Evolutionary conservation across 2,329 filamentous ascomycete species (phyloP).

Genomic region (Acrocalymma vagum): DNA sequence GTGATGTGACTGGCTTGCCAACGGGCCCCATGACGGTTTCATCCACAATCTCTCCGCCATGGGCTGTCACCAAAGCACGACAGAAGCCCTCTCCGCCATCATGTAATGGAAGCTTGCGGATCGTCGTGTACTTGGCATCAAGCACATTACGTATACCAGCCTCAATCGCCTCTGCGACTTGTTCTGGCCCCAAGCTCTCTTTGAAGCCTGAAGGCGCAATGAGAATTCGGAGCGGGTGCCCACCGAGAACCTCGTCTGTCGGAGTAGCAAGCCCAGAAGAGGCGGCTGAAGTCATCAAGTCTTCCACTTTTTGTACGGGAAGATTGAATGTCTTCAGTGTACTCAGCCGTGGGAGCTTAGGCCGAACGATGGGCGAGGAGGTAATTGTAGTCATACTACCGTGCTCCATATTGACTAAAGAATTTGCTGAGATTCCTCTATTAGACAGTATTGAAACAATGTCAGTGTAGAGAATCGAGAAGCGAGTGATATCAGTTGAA

Average conservation of each 20-base stretch:
- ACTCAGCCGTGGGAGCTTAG: slow-evolving; percentile 24
- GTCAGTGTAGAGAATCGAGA: slow-evolving; percentile 1
- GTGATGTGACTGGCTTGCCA: slow-evolving; percentile 51
- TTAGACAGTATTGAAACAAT: background rate
- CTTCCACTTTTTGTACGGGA: slow-evolving; percentile 23
- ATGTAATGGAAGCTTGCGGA: slow-evolving; percentile 60
- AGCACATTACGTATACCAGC: slow-evolving; percentile 56
- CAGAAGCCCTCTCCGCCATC: slow-evolving; percentile 65
- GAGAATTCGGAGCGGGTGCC: slow-evolving; percentile 48
- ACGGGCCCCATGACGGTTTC: slow-evolving; percentile 56
- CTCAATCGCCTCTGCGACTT: slow-evolving; percentile 62
- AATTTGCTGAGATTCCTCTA: slow-evolving; percentile 1
- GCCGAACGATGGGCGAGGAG: slow-evolving; percentile 9
- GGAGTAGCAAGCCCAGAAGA: slow-evolving; percentile 26
- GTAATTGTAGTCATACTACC: slow-evolving; percentile 6
- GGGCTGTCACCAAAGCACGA: slow-evolving; percentile 54
- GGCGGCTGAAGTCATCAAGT: slow-evolving; percentile 20
- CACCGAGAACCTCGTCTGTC: slow-evolving; percentile 27
- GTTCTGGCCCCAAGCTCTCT: slow-evolving; percentile 59
- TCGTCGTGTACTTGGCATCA: slow-evolving; percentile 44
- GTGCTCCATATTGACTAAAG: slow-evolving; percentile 8
- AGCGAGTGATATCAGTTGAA: slow-evolving; percentile 13
- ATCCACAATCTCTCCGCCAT: slow-evolving; percentile 50
- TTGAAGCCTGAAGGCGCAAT: slow-evolving; percentile 65
- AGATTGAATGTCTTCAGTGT: slow-evolving; percentile 32